A percentile compares a stretch with the other conserved stretches of the same genome.
phyloP scores from a whole-genome alignment of 2,329 filamentous ascomycete genomes.

The Stenocarpella maydis region DNA sequence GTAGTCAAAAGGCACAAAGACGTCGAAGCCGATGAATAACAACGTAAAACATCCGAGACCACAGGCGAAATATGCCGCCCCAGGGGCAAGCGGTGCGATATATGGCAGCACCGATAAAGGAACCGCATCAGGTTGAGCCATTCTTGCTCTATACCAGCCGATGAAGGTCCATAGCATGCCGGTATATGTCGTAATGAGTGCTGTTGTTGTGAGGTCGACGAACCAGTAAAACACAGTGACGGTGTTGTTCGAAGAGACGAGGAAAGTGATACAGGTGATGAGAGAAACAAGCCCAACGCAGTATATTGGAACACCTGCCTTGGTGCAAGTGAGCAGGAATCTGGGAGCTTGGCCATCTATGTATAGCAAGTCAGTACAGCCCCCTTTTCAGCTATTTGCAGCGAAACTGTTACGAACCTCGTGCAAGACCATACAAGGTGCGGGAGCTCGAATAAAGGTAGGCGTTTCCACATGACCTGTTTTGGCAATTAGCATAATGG shows the following conservation, averaged over 20 bases:
- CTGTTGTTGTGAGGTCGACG: slow-evolving; percentile 43
- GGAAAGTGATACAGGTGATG: slow-evolving; percentile 45
- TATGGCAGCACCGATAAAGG: slow-evolving; percentile 58
- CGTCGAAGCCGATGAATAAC: slow-evolving; percentile 62
- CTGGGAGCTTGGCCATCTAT: slow-evolving; percentile 53
- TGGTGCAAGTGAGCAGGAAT: slow-evolving; percentile 48
- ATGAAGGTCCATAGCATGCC: slow-evolving; percentile 53
- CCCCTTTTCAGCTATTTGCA: background rate
- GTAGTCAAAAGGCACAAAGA: slow-evolving; percentile 56
- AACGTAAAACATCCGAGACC: slow-evolving; percentile 46
- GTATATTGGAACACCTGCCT: slow-evolving; percentile 51
- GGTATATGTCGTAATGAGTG: slow-evolving; percentile 51
- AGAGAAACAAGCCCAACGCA: slow-evolving; percentile 41
- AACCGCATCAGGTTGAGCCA: slow-evolving; percentile 53
- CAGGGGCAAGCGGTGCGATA: slow-evolving; percentile 55
- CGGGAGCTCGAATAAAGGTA: slow-evolving; percentile 13
- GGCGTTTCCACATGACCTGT: slow-evolving; percentile 11
- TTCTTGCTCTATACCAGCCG: slow-evolving; percentile 58
- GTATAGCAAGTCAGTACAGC: background rate
- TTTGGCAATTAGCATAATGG: background rate
- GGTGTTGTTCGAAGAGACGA: slow-evolving; percentile 44
- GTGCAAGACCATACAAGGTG: slow-evolving; percentile 8
- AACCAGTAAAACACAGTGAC: slow-evolving; percentile 48
- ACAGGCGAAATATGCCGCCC: slow-evolving; percentile 12
- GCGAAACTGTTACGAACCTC: background rate